phyloP scores from a whole-genome alignment of 176 grass and related monocot species.

The Avena atlantica region DNA sequence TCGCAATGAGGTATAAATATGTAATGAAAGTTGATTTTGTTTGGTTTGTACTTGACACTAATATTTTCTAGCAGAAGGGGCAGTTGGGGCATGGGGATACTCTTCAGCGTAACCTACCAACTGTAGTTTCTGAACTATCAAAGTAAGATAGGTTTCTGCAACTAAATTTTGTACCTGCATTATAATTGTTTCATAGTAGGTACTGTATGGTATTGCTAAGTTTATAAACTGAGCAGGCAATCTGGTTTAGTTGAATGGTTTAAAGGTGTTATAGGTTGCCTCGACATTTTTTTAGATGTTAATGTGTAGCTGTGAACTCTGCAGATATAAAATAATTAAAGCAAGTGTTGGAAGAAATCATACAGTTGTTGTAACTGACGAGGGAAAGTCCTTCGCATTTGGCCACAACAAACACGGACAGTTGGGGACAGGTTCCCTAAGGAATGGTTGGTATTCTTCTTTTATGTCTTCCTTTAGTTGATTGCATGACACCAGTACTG shows the following conservation, averaged over 20 bases:
- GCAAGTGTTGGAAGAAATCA: conserved; percentile 85
- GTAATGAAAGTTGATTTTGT: conserved; percentile 11
- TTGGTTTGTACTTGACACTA: conserved; percentile 45
- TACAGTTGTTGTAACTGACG: conserved; percentile 84
- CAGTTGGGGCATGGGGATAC: conserved; percentile 93
- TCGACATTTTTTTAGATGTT: conserved; percentile 14
- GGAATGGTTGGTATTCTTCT: conserved; percentile 60
- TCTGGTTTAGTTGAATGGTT: not conserved
- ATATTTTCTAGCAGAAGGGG: conserved; percentile 80
- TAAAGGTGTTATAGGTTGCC: conserved; percentile 11
- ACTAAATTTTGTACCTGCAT: conserved; percentile 11
- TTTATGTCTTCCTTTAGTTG: conserved; percentile 5
- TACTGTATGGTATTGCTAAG: not conserved
- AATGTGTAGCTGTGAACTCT: conserved; percentile 21
- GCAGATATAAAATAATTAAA: conserved; percentile 73
- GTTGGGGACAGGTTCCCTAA: conserved; percentile 80
- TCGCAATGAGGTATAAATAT: conserved; percentile 82
- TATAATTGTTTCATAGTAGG: not conserved
- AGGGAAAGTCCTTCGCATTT: conserved; percentile 84
- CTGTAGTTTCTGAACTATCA: conserved; percentile 82
- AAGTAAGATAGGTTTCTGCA: conserved; percentile 58
- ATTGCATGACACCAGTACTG: not conserved
- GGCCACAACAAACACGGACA: conserved; percentile 94
- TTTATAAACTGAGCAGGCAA: conserved; percentile 7
- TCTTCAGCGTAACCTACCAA: conserved; percentile 77